Evolutionary conservation across 1,139 yeast genomes (phyloP).

Genomic region (Yamadazyma pseudoaaseri): DNA sequence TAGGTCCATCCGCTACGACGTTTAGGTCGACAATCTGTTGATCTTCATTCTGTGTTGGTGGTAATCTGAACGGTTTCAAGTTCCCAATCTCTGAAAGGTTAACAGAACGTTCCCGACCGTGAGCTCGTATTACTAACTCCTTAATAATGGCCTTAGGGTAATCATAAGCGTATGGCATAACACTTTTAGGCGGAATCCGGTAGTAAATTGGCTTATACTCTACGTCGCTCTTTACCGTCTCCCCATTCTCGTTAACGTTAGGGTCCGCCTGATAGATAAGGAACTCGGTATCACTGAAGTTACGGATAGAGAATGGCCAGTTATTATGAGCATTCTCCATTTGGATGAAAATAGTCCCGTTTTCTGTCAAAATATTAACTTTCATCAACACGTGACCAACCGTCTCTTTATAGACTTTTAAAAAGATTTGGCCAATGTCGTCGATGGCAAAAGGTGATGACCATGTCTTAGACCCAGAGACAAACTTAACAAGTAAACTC

Average conservation of each 20-base stretch:
- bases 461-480: constrained; percentile 66
- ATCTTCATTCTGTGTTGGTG: constrained; percentile 43
- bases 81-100: constrained; percentile 93
- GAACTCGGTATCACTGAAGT: constrained; percentile 83
- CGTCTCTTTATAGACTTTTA: constrained; percentile 64
- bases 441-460: constrained; percentile 84
- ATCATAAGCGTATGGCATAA: constrained; percentile 99
- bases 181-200: constrained; percentile 82
- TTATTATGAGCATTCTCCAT: constrained; percentile 67
- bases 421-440: constrained; percentile 77
- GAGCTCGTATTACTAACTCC: constrained; percentile 71
- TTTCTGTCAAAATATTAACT: constrained; percentile 72
- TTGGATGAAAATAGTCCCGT: constrained; percentile 77
- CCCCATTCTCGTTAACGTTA: constrained; percentile 70
- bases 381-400: constrained; percentile 69
- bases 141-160: constrained; percentile 88
- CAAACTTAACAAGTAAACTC: constrained; percentile 58
- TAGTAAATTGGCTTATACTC: constrained; percentile 75
- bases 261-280: constrained; percentile 87
- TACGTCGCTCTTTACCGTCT: constrained; percentile 43
- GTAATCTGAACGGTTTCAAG: constrained; percentile 79
- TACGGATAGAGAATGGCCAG: constrained; percentile 94
- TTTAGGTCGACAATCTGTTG: constrained; percentile 73
- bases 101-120: constrained; percentile 73
- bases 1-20: constrained; percentile 95